These are phyloP conservation scores for Hypholoma fasciculare DNA, from an alignment of 768 basidiomycete species.

Conservation along the genomic window DNA sequence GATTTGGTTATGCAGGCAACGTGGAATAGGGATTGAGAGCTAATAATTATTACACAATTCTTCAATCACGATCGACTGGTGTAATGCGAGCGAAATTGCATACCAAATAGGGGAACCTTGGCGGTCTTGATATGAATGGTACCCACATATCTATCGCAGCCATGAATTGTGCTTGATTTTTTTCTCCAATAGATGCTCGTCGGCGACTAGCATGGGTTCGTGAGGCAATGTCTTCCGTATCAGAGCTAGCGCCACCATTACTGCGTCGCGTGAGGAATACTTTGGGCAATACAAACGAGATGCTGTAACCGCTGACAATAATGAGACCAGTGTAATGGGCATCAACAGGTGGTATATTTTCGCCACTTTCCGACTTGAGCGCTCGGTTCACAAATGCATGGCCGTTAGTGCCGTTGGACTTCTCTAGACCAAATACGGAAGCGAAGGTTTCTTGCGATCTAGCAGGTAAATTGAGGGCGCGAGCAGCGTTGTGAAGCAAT, in stretches of 20 bases:
- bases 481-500: conserved; percentile 66
- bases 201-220: conserved; percentile 37
- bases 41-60: conserved; percentile 24
- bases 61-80: neutral
- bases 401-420: conserved; percentile 32
- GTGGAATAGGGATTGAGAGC: conserved; percentile 78
- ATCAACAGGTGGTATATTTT: conserved; percentile 50
- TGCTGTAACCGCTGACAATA: conserved; percentile 73
- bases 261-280: conserved; percentile 44
- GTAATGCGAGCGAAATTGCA: conserved; percentile 17
- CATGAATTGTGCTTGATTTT: conserved; percentile 71
- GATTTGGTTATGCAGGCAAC: conserved; percentile 76
- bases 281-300: conserved; percentile 76
- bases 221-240: conserved; percentile 28
- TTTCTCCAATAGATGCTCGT: conserved; percentile 59
- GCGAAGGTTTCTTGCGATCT: conserved; percentile 62
- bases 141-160: conserved; percentile 78
- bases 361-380: conserved; percentile 35
- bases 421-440: conserved; percentile 48
- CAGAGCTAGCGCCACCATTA: conserved; percentile 15
- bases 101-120: conserved; percentile 75
- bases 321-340: conserved; percentile 72
- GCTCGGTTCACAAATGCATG: conserved; percentile 34
- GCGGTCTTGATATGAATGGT: conserved; percentile 67
- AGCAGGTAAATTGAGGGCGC: conserved; percentile 64